These are phyloP conservation scores for Ulvella scutata DNA, from an alignment of 139 green algal genomes.

Conservation along the genomic window DNA sequence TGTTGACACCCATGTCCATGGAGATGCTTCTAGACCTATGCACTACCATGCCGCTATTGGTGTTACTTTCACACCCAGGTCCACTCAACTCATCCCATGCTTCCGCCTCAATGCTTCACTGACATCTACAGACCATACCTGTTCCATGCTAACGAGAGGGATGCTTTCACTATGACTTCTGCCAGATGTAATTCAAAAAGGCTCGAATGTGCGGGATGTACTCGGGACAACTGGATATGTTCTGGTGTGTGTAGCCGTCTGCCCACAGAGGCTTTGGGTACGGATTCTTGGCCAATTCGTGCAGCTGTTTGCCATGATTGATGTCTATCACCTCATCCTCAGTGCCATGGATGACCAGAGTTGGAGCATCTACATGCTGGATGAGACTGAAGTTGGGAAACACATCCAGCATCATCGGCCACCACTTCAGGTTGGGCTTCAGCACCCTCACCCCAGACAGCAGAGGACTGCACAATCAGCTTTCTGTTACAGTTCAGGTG, in stretches of 20 bases:
- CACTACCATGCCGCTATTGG: too few relatives aligned
- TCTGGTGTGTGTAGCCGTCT: constrained; percentile 45
- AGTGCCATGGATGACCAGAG: constrained; percentile 54
- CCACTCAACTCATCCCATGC: too few relatives aligned
- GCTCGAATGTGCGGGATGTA: constrained; percentile 40
- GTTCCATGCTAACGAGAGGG: too few relatives aligned
- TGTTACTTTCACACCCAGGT: too few relatives aligned
- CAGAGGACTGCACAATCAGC: constrained; percentile 36
- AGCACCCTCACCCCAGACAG: constrained; percentile 77
- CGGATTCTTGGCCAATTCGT: constrained; percentile 30
- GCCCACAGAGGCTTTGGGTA: constrained; percentile 54
- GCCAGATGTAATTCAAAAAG: constrained; percentile 25
- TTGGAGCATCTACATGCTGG: constrained; percentile 32
- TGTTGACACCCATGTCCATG: too few relatives aligned
- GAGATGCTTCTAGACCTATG: too few relatives aligned
- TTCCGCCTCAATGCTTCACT: too few relatives aligned
- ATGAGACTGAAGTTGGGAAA: constrained; percentile 62
- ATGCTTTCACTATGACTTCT: too few relatives aligned
- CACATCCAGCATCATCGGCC: constrained; percentile 62
- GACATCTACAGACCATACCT: too few relatives aligned
- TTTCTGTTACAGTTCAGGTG: too few relatives aligned
- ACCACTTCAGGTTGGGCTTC: constrained; percentile 50
- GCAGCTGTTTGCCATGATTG: constrained; percentile 47
- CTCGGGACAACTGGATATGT: constrained; percentile 41
- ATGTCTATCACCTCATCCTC: constrained; percentile 70